phyloP scores from a whole-genome alignment of 164 flowering plant species.

The Chimonanthus praecox region DNA sequence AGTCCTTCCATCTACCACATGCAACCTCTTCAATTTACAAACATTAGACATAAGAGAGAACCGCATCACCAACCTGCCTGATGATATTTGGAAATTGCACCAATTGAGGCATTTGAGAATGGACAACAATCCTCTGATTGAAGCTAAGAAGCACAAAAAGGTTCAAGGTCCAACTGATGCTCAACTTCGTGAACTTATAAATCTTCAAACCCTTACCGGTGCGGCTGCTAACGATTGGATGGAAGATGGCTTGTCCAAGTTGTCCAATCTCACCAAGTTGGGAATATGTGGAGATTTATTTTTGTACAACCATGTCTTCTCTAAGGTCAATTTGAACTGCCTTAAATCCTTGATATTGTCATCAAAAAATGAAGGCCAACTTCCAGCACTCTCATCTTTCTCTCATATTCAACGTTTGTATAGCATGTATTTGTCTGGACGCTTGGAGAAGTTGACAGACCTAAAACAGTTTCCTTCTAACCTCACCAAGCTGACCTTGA shows the following conservation, averaged over 20 bases:
- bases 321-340: background rate
- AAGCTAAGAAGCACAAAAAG: too few relatives aligned
- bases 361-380: background rate
- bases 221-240: background rate
- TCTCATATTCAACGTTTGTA: background rate
- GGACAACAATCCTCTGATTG: too few relatives aligned
- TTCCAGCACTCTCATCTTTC: background rate
- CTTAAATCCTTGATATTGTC: background rate
- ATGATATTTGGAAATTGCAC: background rate
- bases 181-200: background rate
- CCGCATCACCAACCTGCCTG: background rate
- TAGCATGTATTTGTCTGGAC: background rate
- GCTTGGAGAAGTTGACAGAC: background rate
- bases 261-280: constrained; percentile 1
- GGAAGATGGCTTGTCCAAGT: background rate
- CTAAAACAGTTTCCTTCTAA: background rate
- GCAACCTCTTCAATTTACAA: background rate
- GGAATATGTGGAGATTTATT: background rate
- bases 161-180: too few relatives aligned
- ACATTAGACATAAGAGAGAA: background rate
- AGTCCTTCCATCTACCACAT: background rate
- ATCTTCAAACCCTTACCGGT: background rate
- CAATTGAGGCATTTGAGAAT: constrained; percentile 3
- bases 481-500: constrained; percentile 1
- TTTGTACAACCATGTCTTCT: background rate